Percentiles rank a stretch among this genome's conserved stretches.
phyloP scores from a whole-genome alignment of 176 grass and related monocot species.

The Avena eriantha region DNA sequence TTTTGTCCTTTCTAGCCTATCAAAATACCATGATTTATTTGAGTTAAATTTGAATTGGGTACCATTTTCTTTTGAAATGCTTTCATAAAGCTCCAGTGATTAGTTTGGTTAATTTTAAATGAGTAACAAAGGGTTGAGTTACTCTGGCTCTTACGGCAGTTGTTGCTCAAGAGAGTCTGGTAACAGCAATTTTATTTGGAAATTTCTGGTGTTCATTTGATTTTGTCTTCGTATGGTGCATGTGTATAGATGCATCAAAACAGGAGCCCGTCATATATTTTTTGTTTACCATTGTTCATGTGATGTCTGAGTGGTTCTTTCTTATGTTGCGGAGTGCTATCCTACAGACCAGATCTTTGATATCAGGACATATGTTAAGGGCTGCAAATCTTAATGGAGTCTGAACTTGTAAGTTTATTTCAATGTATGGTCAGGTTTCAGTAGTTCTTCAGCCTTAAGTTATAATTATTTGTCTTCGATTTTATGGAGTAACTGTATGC shows the following conservation, averaged over 20 bases:
- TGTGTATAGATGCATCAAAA: not conserved
- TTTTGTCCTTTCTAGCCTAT: not conserved
- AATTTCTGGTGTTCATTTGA: slow-evolving; percentile 24
- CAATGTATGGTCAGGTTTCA: slow-evolving; percentile 2
- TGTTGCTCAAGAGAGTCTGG: not conserved
- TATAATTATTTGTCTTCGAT: not conserved
- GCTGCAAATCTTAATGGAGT: not conserved
- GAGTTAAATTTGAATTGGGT: slow-evolving; percentile 17
- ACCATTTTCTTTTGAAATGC: not conserved
- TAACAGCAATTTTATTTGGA: not conserved
- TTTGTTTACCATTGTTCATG: slow-evolving; percentile 15
- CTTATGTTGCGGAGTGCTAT: slow-evolving; percentile 20
- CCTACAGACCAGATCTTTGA: not conserved
- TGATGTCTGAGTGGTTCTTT: slow-evolving; percentile 25
- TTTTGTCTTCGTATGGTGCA: not conserved
- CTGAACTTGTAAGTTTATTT: slow-evolving; percentile 3
- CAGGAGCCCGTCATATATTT: not conserved
- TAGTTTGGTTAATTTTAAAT: not conserved
- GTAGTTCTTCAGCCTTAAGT: slow-evolving; percentile 2
- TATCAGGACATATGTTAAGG: not conserved
- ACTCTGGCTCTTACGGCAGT: not conserved
- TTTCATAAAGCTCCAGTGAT: not conserved
- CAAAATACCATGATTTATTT: slow-evolving; percentile 1
- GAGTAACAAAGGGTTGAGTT: not conserved
- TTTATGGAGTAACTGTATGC: slow-evolving; percentile 1